Evolutionary conservation across 2,329 filamentous ascomycete species (phyloP), one percentile per base, ranked within the genome.

Genomic region (Claviceps capensis): DNA sequence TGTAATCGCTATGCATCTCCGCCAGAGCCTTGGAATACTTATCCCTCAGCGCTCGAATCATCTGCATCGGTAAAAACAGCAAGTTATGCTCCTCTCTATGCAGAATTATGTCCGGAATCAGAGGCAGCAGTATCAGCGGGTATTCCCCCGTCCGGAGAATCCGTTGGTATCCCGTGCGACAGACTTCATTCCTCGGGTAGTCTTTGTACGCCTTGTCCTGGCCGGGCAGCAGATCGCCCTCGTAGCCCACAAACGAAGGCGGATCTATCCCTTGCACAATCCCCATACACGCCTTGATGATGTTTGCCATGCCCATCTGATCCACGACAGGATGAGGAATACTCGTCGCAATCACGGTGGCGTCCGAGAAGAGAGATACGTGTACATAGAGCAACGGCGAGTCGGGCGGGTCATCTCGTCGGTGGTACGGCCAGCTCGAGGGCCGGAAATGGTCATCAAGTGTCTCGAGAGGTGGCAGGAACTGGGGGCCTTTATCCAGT

Each of bases 231-330:
- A 53, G 0, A 34, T 53, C 51, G 23, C 43, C 47, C 14, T 47
- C 47, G 47, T 53, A 53, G 17, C 47, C 51, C 5, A 50, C 51
- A 41, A 52, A 48, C 2, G 50, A 16, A 22, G 50, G 50, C 13
- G 50, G 45, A 4, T 22, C 46, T 22, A 17, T 43, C n/a, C 46
- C 50, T 8, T 48, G 16, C 4, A 45, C 9, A 3, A 52, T 26
- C 4, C 45, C 46, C 26, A 52, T 40, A 11, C 50, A 52, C 19
- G 50, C 50, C 23, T 48, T 43, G 14, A 52, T 42, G 17, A 52
- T 52, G 46, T 48, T 52, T 38, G 23, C 26, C 9, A 48, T 40
- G 23, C 50, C 50, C 45, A 52, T 43, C 40, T 52, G 50, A 22
- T 52, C 50, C 11, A 26, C 50, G 19, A 52, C 16, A 4, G 41